These are phyloP conservation scores for Apiospora pterosperma DNA, from an alignment of 2,329 filamentous ascomycete genomes.

Conservation along the genomic window DNA sequence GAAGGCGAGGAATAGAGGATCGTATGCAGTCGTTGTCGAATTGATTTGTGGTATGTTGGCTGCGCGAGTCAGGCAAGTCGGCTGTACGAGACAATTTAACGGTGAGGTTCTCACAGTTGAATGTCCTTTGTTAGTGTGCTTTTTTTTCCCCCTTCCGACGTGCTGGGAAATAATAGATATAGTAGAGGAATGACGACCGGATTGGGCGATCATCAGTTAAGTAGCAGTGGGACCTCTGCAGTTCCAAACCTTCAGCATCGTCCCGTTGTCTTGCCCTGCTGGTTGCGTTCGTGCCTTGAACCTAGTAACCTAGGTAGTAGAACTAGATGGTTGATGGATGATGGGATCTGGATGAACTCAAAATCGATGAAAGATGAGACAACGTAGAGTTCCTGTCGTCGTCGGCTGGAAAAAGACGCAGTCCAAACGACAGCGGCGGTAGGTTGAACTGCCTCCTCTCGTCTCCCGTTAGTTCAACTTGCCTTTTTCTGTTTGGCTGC, in stretches of 20 bases:
- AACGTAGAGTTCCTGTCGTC: background rate
- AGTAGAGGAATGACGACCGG: background rate
- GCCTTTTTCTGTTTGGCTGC: background rate
- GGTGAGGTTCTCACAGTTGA: background rate
- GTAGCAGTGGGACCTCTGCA: background rate
- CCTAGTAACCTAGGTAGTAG: background rate
- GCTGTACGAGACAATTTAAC: background rate
- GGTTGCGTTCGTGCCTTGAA: background rate
- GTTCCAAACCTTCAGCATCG: background rate
- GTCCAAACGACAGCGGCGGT: background rate
- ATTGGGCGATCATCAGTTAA: background rate
- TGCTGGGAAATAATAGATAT: background rate
- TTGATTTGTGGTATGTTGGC: background rate
- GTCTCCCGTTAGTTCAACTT: background rate
- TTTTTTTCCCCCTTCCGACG: too few species aligned
- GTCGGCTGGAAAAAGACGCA: background rate
- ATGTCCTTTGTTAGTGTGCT: background rate
- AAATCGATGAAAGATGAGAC: background rate
- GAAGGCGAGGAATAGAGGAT: background rate
- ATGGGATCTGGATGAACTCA: background rate
- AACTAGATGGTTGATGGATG: too few species aligned
- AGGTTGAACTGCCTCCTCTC: background rate
- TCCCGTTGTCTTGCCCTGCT: background rate
- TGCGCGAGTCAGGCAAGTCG: background rate
- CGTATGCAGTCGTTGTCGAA: background rate